Evolutionary conservation across 2,329 filamentous ascomycete genomes (phyloP).

Genomic region (Drechslerella coelobrocha): DNA sequence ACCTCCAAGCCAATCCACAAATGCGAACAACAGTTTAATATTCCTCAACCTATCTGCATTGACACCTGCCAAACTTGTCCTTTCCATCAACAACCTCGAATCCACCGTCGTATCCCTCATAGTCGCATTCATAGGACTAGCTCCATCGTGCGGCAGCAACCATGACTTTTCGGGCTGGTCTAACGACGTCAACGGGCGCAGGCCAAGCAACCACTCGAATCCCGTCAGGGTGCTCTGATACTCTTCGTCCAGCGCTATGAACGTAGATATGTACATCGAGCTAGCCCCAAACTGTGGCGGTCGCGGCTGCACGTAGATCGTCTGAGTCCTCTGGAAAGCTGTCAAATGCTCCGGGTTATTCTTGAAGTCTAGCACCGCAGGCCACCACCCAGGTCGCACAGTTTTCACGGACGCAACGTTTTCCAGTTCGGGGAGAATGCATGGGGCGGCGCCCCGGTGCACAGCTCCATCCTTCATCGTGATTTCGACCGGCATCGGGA

Average conservation of each 20-base stretch:
- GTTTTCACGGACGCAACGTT: conserved; percentile 70
- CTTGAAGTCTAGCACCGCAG: conserved; percentile 76
- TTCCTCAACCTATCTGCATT: conserved; percentile 68
- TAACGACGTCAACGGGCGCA: conserved; percentile 64
- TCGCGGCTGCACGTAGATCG: conserved; percentile 75
- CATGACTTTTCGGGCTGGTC: conserved; percentile 72
- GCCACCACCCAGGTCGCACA: conserved; percentile 76
- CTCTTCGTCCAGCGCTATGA: conserved; percentile 73
- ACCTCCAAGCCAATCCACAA: conserved; percentile 65
- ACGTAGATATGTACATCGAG: conserved; percentile 74
- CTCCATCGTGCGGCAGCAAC: conserved; percentile 65
- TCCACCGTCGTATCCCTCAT: conserved; percentile 71
- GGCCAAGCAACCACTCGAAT: conserved; percentile 76
- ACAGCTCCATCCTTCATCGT: conserved; percentile 64
- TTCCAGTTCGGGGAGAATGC: conserved; percentile 70
- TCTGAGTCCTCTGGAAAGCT: conserved; percentile 74
- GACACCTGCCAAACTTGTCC: conserved; percentile 61
- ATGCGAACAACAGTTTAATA: conserved; percentile 69
- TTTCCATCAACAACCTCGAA: conserved; percentile 71
- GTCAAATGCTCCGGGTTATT: conserved; percentile 68
- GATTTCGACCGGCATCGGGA: conserved; percentile 75
- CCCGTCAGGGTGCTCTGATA: conserved; percentile 61
- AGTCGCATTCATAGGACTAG: conserved; percentile 62
- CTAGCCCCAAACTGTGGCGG: conserved; percentile 69
- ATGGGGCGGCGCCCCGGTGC: conserved; percentile 61